Evolutionary conservation across 805 yeast species (phyloP).

Genomic region (Hemisphaericaspora nanyangensis): DNA sequence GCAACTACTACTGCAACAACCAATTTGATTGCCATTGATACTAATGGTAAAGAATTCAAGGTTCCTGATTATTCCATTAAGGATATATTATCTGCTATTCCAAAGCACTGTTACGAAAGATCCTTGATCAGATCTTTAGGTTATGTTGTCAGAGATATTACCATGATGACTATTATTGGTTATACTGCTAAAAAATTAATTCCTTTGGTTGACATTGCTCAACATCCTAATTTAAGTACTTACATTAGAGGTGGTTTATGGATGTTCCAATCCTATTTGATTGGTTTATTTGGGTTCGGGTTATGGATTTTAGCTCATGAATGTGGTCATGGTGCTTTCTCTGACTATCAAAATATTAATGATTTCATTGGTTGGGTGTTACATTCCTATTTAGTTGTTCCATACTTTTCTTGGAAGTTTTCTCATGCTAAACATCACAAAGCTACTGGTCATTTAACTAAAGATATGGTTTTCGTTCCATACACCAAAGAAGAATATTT

Average conservation of each 20-base stretch:
- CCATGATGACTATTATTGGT: conserved; percentile 40
- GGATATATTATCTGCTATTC: conserved; percentile 55
- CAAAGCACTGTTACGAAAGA: conserved; percentile 59
- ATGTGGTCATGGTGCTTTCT: conserved; percentile 63
- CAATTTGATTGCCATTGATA: conserved; percentile 41
- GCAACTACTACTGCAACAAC: conserved; percentile 5
- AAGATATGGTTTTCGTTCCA: conserved; percentile 61
- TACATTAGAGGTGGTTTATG: conserved; percentile 53
- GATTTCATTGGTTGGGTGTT: conserved; percentile 59
- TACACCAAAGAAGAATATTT: conserved; percentile 45
- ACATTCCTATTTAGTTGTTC: conserved; percentile 55
- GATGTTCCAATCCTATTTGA: conserved; percentile 49
- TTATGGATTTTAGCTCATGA: conserved; percentile 63
- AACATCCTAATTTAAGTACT: conserved; percentile 32
- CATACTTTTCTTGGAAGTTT: conserved; percentile 61
- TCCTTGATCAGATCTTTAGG: conserved; percentile 44
- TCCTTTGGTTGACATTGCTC: conserved; percentile 34
- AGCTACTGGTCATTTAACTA: conserved; percentile 57
- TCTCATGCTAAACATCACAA: conserved; percentile 61
- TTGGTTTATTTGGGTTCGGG: conserved; percentile 55
- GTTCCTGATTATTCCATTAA: conserved; percentile 63
- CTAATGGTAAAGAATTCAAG: conserved; percentile 50
- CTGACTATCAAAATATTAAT: conserved; percentile 50
- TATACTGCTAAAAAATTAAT: conserved; percentile 43
- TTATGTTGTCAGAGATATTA: conserved; percentile 52